These are phyloP conservation scores for Chlorophyllum brunneum DNA, from an alignment of 768 basidiomycete genomes.

Conservation along the genomic window DNA sequence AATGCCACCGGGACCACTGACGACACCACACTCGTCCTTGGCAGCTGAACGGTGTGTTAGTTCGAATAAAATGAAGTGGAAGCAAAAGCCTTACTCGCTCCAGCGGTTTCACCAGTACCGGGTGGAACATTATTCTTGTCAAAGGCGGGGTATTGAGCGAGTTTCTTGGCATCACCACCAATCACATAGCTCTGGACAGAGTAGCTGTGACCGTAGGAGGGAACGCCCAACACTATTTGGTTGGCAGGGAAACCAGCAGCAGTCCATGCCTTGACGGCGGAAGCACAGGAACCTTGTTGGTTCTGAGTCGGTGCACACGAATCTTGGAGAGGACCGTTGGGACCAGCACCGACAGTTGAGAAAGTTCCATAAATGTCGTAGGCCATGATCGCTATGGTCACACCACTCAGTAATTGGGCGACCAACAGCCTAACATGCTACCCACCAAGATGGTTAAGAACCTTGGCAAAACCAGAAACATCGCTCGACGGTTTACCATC, in stretches of 20 bases:
- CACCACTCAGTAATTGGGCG: background rate
- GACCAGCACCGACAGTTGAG: conserved; percentile 51
- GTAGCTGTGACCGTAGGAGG: conserved; percentile 78
- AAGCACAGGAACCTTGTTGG: conserved; percentile 65
- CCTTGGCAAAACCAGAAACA: conserved; percentile 66
- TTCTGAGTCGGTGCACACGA: conserved; percentile 52
- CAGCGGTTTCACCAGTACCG: conserved; percentile 44
- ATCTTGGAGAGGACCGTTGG: conserved; percentile 82
- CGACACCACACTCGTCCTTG: conserved; percentile 41
- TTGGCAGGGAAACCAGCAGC: conserved; percentile 64
- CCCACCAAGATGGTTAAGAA: conserved; percentile 48
- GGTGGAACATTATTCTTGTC: conserved; percentile 39
- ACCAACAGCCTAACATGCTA: background rate
- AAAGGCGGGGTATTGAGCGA: conserved; percentile 28
- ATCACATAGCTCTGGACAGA: conserved; percentile 30
- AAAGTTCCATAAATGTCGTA: conserved; percentile 51
- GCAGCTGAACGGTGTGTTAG: conserved; percentile 11
- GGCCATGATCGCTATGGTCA: conserved; percentile 49
- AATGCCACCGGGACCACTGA: conserved; percentile 34
- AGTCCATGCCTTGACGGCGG: conserved; percentile 71
- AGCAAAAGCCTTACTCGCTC: conserved; percentile 19
- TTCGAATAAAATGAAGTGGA: background rate
- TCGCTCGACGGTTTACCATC: conserved; percentile 61
- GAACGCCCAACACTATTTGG: conserved; percentile 73
- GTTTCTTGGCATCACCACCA: conserved; percentile 28